Percentiles rank a stretch among this genome's conserved stretches.
phyloP scores from a whole-genome alignment of 768 basidiomycete species.

The Arthromyces matolae region DNA sequence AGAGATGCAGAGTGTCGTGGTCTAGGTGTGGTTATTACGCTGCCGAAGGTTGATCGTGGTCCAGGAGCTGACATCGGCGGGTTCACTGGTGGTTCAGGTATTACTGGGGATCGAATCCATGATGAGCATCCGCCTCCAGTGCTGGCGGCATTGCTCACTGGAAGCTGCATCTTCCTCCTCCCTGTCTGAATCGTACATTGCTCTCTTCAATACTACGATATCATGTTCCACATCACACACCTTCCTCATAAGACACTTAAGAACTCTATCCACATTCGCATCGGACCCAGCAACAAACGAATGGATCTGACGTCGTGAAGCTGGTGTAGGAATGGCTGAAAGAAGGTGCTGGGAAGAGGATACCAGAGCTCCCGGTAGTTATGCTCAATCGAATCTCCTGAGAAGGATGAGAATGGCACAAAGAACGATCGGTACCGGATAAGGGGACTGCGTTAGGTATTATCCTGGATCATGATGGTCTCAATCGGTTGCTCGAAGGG shows the following conservation, averaged over 20 bases:
- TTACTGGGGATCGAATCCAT: constrained; percentile 43
- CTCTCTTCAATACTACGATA: constrained; percentile 62
- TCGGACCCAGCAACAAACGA: constrained; percentile 57
- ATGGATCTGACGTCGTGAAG: constrained; percentile 35
- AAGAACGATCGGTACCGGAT: too few species aligned
- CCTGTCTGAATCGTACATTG: constrained; percentile 41
- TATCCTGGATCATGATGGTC: too few species aligned
- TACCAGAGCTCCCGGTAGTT: too few species aligned
- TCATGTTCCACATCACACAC: constrained; percentile 75
- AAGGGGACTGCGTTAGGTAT: too few species aligned
- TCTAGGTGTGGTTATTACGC: constrained; percentile 64
- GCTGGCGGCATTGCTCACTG: too few species aligned
- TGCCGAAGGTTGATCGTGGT: constrained; percentile 60
- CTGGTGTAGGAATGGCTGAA: neutral
- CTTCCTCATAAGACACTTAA: constrained; percentile 50
- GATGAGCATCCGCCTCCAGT: constrained; percentile 53
- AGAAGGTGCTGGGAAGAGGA: too few species aligned
- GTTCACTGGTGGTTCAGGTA: constrained; percentile 36
- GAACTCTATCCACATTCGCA: constrained; percentile 40
- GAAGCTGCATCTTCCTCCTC: too few species aligned
- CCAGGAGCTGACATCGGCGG: constrained; percentile 21
- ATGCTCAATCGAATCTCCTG: too few species aligned
- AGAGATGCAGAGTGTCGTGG: constrained; percentile 48
- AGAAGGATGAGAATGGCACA: too few species aligned
- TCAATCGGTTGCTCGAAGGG: too few species aligned